Evolutionary conservation across 169 alveolate genomes (phyloP).

Genomic region (Plasmodium fragile): DNA sequence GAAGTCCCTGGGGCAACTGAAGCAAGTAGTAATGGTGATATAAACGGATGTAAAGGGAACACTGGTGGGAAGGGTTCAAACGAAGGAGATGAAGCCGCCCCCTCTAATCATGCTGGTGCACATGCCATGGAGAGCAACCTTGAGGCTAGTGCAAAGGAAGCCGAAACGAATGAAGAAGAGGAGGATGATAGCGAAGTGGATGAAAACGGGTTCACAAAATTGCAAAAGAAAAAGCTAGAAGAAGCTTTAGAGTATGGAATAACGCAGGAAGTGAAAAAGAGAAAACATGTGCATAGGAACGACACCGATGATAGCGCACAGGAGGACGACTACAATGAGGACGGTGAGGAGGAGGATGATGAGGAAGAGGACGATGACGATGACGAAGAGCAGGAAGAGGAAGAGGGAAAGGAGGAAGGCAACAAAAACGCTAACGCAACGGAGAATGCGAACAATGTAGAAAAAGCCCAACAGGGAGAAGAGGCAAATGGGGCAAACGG

Average conservation of each 20-base stretch:
- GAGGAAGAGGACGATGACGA: slow-evolving; percentile 19
- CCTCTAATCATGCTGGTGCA: background rate
- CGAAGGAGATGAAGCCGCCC: background rate
- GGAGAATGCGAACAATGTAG: background rate
- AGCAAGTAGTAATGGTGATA: background rate
- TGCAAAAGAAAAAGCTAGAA: slow-evolving; percentile 33
- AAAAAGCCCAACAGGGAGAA: background rate
- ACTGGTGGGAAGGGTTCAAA: background rate
- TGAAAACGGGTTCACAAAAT: slow-evolving; percentile 1
- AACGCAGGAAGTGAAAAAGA: slow-evolving; percentile 3
- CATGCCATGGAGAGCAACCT: background rate
- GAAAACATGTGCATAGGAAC: background rate
- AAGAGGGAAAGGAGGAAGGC: background rate
- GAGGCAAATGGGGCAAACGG: background rate
- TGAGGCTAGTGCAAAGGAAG: background rate
- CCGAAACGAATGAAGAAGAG: background rate
- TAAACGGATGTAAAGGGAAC: background rate
- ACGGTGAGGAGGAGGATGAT: slow-evolving; percentile 16
- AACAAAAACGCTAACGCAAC: background rate
- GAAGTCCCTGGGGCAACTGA: background rate
- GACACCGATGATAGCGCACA: slow-evolving; percentile 8
- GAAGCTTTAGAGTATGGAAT: slow-evolving; percentile 68
- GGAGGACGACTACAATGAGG: slow-evolving; percentile 26
- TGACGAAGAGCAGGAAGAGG: slow-evolving; percentile 12
- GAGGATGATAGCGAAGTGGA: slow-evolving; percentile 22